Conservation (phyloP, 441 rosid species). For the Biscutella auriculata region DNA sequence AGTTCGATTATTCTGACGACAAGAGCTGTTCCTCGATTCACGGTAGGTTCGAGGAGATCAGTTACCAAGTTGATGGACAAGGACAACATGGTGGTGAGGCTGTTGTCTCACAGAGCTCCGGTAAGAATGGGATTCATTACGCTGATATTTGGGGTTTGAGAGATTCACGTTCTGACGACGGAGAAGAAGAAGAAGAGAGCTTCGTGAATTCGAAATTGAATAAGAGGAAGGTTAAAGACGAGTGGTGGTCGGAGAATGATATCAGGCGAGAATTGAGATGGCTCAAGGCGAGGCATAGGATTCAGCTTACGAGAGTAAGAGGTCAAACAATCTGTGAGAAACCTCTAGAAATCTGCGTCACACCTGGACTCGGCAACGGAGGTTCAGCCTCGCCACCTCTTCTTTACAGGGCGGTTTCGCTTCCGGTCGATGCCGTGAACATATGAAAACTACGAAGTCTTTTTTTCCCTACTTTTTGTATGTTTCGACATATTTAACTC, state of each 20-base stretch:
- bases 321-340: constrained; percentile 23
- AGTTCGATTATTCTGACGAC: constrained; percentile 33
- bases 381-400: constrained; percentile 42
- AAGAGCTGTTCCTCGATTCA: constrained; percentile 41
- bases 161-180: constrained; percentile 29
- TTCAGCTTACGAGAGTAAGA: constrained; percentile 46
- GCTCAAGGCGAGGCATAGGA: constrained; percentile 69
- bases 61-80: no score
- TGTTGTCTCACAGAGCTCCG: no score
- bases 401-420: constrained; percentile 64
- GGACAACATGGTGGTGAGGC: no score
- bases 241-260: constrained; percentile 38
- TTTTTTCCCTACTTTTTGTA: neutral
- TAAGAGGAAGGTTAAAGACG: neutral
- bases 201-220: neutral
- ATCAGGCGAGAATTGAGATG: constrained; percentile 63
- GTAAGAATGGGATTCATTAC: no score
- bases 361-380: constrained; percentile 2
- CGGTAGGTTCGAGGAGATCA: constrained; percentile 39
- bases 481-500: neutral
- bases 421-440: constrained; percentile 73
- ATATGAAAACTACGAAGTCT: constrained; percentile 26
- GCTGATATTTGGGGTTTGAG: constrained; percentile 54
- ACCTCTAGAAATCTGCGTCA: constrained; percentile 21
- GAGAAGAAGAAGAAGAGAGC: neutral